Base-by-base conservation (phyloP, 2,329 filamentous ascomycete species). In the Onygena corvina region DNA sequence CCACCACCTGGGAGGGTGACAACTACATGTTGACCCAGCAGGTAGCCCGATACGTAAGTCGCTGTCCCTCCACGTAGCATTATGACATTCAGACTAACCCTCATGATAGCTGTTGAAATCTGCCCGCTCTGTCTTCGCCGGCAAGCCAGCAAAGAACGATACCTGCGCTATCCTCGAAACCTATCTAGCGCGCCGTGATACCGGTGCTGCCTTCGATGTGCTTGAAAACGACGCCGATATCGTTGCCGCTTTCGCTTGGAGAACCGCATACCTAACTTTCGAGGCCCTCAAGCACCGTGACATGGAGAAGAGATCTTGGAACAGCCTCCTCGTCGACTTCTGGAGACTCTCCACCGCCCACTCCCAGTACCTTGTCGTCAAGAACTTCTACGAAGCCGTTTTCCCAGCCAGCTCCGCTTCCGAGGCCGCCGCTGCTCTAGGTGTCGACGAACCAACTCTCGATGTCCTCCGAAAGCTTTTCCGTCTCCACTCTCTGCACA, bases 21-120 rank as follows among this genome's bases (percentile, higher is more conserved):
- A 86, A 86, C 71, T 87, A 84, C 70, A 86, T 88, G 83, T 71
- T 88, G 52, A 85, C 82, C 7, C 84, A 88, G 64, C 84, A 88
- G 67, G 83, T 87, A 2, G 81, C 81, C 2, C 76, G 83, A 51
- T 87, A 87, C 59, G 70, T 76, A 67, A 64, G 71, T 66, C 27
- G 25, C 29, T 46, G 18, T 1, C 3, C 2, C 8, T 18, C 40
- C 14, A 29, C 35, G 20, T 3, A 21, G 14, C 11, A n/a, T 1
- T 11, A 21, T 27, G 4, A 4, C 18, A 27, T 38, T n/a, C 11
- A 0, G 20, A 40, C 49, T 50, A 46, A 48, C 14, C 9, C 8
- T 11, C 1, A 38, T 20, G 2, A 35, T 34, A 76, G 70, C 76
- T 88, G 40, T 75, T 88, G 55, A 88, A 87, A 73, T 79, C 83